These are phyloP conservation scores for Besnoitia besnoiti DNA, from an alignment of 169 alveolate species.

Conservation along the genomic window DNA sequence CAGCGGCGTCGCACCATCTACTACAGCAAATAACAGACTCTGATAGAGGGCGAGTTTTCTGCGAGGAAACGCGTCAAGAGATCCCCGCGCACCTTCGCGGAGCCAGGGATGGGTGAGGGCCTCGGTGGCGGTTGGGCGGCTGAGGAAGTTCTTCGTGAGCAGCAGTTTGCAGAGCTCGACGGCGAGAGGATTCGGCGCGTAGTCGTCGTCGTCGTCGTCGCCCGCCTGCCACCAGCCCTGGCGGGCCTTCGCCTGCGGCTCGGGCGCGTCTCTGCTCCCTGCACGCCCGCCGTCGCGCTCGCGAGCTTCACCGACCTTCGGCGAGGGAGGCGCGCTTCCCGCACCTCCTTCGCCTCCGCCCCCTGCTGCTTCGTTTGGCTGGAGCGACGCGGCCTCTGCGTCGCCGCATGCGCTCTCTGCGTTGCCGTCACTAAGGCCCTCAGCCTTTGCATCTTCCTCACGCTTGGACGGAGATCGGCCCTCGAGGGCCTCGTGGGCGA, in stretches of 20 bases:
- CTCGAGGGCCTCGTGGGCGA: no score
- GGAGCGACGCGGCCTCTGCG: no score
- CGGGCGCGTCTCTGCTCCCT: neutral
- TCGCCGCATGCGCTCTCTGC: no score
- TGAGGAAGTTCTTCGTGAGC: slow-evolving; percentile 10
- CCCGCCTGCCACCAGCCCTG: neutral
- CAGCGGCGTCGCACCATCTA: no score
- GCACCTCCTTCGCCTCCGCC: neutral
- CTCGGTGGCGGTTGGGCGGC: slow-evolving; percentile 27
- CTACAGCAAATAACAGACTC: no score
- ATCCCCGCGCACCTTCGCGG: neutral
- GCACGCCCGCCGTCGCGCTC: neutral
- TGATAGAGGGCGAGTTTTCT: no score
- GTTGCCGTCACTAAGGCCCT: no score
- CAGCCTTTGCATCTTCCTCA: no score
- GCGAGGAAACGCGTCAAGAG: neutral
- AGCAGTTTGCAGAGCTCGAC: slow-evolving; percentile 22
- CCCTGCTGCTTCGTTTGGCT: slow-evolving; percentile 27
- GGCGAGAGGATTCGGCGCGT: neutral
- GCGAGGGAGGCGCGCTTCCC: no score
- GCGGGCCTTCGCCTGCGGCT: neutral
- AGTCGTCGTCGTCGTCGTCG: slow-evolving; percentile 5
- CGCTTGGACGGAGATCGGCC: no score
- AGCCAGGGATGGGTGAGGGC: slow-evolving; percentile 33
- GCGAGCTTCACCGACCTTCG: neutral